phyloP scores from a whole-genome alignment of 2,329 filamentous ascomycete species.

The Gremmenia infestans region DNA sequence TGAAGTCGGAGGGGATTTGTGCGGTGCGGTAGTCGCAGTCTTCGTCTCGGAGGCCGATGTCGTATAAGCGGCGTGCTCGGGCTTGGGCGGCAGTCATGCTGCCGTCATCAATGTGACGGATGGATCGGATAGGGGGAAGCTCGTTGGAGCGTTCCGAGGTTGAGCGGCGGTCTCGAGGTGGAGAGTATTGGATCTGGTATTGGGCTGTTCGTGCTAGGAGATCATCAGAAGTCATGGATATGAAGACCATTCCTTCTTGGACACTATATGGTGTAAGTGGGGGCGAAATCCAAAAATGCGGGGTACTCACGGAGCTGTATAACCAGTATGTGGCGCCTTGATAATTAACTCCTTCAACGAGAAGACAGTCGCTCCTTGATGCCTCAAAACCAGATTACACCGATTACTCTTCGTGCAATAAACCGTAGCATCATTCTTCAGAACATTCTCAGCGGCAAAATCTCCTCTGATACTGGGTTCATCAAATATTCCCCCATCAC shows the following conservation, averaged over 20 bases:
- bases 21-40: conserved; percentile 42
- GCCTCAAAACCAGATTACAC: conserved; percentile 81
- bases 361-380: conserved; percentile 76
- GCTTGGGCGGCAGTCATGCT: conserved; percentile 41
- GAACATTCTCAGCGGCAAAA: conserved; percentile 73
- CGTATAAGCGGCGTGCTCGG: conserved; percentile 42
- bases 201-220: conserved; percentile 66
- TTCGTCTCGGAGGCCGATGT: conserved; percentile 34
- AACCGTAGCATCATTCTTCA: conserved; percentile 75
- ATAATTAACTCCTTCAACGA: conserved; percentile 82
- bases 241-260: conserved; percentile 86
- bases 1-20: conserved; percentile 54
- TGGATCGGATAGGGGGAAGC: conserved; percentile 42
- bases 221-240: conserved; percentile 79
- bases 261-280: conserved; percentile 49
- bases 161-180: conserved; percentile 18
- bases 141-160: conserved; percentile 28
- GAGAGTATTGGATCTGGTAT: conserved; percentile 66
- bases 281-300: not conserved
- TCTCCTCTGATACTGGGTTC: conserved; percentile 44
- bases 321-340: conserved; percentile 73
- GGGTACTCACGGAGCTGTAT: conserved; percentile 74
- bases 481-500: conserved; percentile 71
- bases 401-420: conserved; percentile 86
- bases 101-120: conserved; percentile 49